These are phyloP conservation scores for Rhodosporidiobolus odoratus DNA, from an alignment of 768 basidiomycete genomes.

Conservation along the genomic window DNA sequence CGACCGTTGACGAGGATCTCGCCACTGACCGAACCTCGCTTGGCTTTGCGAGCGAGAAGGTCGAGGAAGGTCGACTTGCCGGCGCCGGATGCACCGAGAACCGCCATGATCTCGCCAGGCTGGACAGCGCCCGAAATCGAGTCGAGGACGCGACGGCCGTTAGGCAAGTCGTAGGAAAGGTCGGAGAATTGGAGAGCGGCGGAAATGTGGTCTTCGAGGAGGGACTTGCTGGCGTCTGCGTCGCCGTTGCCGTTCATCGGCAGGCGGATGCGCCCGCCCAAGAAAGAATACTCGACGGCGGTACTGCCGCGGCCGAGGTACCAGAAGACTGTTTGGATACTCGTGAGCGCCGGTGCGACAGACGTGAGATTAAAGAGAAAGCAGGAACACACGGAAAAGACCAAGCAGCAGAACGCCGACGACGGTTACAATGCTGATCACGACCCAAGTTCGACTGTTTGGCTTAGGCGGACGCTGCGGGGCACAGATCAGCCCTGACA, in stretches of 20 bases:
- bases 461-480: constrained; percentile 69
- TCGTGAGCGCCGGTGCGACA: background rate
- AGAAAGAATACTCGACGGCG: constrained; percentile 55
- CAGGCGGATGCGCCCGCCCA: constrained; percentile 58
- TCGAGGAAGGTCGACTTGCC: constrained; percentile 96
- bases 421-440: constrained; percentile 73
- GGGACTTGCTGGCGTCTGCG: constrained; percentile 64
- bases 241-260: constrained; percentile 39
- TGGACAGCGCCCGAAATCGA: constrained; percentile 74
- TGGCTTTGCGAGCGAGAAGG: constrained; percentile 83
- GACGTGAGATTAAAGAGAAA: background rate
- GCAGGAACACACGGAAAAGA: constrained; percentile 53
- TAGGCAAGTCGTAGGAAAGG: constrained; percentile 69
- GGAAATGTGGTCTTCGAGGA: constrained; percentile 92
- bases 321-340: constrained; percentile 63
- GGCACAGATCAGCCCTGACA: background rate
- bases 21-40: constrained; percentile 70
- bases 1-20: constrained; percentile 80
- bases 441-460: constrained; percentile 74
- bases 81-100: constrained; percentile 95
- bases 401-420: constrained; percentile 65
- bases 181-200: constrained; percentile 85
- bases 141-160: constrained; percentile 65
- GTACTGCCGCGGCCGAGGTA: constrained; percentile 72
- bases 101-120: constrained; percentile 85